These are phyloP conservation scores for Thraustotheca clavata DNA, from an alignment of 352 stramenopile species.

Conservation along the genomic window DNA sequence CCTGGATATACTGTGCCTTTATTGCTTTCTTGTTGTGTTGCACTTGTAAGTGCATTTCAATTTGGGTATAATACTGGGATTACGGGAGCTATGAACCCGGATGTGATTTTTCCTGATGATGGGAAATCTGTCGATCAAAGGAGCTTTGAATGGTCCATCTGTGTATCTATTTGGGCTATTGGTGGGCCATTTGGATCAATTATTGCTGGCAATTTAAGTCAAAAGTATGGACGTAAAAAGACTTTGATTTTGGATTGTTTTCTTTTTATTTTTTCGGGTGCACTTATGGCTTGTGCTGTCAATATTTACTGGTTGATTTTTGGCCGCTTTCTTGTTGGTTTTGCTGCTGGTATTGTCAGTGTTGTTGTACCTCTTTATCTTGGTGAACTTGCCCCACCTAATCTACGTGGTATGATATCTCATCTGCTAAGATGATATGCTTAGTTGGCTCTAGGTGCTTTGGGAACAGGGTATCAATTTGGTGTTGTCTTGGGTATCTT, in stretches of 20 bases:
- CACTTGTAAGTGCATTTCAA: slow-evolving; percentile 41
- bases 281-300: slow-evolving; percentile 42
- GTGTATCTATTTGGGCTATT: slow-evolving; percentile 57
- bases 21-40: slow-evolving; percentile 53
- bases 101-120: slow-evolving; percentile 55
- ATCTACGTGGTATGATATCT: slow-evolving; percentile 36
- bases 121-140: slow-evolving; percentile 23
- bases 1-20: slow-evolving; percentile 53
- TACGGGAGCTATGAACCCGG: slow-evolving; percentile 50
- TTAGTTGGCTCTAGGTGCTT: slow-evolving; percentile 22
- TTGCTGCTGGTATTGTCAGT: slow-evolving; percentile 55
- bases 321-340: slow-evolving; percentile 59
- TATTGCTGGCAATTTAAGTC: slow-evolving; percentile 45
- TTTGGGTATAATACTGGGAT: slow-evolving; percentile 72
- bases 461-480: slow-evolving; percentile 67
- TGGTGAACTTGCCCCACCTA: slow-evolving; percentile 56
- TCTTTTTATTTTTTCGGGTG: slow-evolving; percentile 51
- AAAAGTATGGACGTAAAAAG: slow-evolving; percentile 49
- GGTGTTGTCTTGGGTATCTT: slow-evolving; percentile 65
- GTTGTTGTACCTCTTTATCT: slow-evolving; percentile 67
- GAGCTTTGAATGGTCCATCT: slow-evolving; percentile 49
- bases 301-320: slow-evolving; percentile 67
- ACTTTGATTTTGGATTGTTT: slow-evolving; percentile 49
- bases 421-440: neutral
- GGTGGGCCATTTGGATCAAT: slow-evolving; percentile 57